These are phyloP conservation scores for Trichoderma guizhouense DNA, from an alignment of 2,329 filamentous ascomycete genomes.

Conservation along the genomic window DNA sequence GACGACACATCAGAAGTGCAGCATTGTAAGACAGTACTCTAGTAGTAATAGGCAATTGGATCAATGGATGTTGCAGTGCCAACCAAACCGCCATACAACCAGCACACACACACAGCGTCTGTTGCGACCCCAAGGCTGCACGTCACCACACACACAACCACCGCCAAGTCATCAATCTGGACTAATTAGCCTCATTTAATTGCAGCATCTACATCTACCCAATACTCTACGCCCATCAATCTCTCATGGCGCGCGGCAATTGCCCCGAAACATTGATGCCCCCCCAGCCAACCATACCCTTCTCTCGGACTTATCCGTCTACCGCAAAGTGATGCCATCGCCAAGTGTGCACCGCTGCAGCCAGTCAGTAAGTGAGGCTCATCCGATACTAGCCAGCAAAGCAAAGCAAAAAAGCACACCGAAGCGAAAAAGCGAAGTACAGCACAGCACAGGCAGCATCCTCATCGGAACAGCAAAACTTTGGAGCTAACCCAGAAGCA, in stretches of 20 bases:
- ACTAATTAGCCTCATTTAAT: neutral
- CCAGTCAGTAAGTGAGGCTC: neutral
- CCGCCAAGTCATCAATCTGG: neutral
- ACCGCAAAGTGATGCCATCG: neutral
- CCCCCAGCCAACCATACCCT: neutral
- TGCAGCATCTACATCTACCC: neutral
- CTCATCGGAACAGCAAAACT: neutral
- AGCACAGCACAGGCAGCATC: neutral
- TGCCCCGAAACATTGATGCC: neutral
- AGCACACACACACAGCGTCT: neutral
- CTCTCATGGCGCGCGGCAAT: conserved; percentile 1
- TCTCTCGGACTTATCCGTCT: conserved; percentile 6
- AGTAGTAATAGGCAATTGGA: neutral
- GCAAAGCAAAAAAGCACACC: neutral
- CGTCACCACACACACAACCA: neutral
- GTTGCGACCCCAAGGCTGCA: neutral
- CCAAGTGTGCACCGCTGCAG: neutral
- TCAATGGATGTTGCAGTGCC: neutral
- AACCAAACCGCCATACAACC: neutral
- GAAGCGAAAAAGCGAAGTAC: neutral
- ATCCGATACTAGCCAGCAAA: neutral
- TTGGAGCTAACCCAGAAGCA: neutral
- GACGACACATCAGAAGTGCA: neutral
- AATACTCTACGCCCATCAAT: neutral
- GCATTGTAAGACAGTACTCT: too few species aligned